phyloP scores from a whole-genome alignment of 345 rosid genomes.

The Rhodamnia argentea region DNA sequence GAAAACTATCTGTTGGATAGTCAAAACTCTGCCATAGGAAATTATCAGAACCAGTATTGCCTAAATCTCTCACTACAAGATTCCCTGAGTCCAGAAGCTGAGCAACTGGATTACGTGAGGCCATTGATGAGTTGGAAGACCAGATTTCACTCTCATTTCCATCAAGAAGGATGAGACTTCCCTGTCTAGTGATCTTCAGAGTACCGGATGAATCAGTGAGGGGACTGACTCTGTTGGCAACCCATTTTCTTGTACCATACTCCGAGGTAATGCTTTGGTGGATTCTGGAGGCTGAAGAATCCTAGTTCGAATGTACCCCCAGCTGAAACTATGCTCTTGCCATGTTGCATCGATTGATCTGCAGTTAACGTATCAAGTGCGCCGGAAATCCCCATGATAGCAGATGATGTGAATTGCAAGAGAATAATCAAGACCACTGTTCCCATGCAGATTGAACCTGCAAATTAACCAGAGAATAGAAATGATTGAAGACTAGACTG shows the following conservation, averaged over 20 bases:
- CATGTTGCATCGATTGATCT: neutral
- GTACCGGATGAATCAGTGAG: neutral
- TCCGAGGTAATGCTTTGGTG: conserved; percentile 3
- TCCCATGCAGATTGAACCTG: neutral
- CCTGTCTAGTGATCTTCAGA: conserved; percentile 4
- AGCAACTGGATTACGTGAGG: conserved; percentile 2
- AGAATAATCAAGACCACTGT: neutral
- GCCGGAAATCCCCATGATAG: neutral
- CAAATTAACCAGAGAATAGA: neutral
- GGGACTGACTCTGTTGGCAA: conserved; percentile 8
- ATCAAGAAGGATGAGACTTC: conserved; percentile 14
- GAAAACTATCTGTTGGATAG: conserved; percentile 22
- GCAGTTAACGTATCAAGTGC: neutral
- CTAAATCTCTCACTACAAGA: conserved; percentile 19
- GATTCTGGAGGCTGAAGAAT: conserved; percentile 6
- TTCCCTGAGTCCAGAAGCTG: conserved; percentile 35
- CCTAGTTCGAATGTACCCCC: conserved; percentile 15
- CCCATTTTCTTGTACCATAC: conserved; percentile 17
- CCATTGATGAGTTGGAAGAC: conserved; percentile 19
- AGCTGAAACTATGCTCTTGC: conserved; percentile 7
- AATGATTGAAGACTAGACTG: neutral
- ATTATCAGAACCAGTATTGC: neutral
- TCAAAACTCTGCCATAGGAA: no score
- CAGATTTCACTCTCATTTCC: conserved; percentile 8
- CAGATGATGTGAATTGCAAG: neutral